Conservation (phyloP, 768 basidiomycete genomes). For the Leccinum uliginosum region DNA sequence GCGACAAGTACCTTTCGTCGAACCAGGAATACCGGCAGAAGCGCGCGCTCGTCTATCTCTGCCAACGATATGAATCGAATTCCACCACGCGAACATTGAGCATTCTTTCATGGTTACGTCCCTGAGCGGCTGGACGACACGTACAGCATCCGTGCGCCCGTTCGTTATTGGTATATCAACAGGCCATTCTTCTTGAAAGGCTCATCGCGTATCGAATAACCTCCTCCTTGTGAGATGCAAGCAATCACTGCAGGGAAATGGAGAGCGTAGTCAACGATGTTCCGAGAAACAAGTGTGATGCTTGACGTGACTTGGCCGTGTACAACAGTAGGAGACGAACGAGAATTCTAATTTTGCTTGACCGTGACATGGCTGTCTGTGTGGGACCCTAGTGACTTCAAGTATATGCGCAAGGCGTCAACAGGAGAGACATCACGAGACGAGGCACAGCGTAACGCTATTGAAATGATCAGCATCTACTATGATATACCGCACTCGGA, state of each 20-base stretch:
- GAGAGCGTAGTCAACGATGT: slow-evolving; percentile 78
- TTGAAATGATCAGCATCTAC: slow-evolving; percentile 4
- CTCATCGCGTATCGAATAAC: slow-evolving; percentile 65
- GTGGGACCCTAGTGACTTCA: slow-evolving; percentile 72
- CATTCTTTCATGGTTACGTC: slow-evolving; percentile 81
- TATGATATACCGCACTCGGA: neutral
- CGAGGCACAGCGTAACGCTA: slow-evolving; percentile 23
- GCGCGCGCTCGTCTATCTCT: slow-evolving; percentile 42
- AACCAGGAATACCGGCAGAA: slow-evolving; percentile 54
- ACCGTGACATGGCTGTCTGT: slow-evolving; percentile 63
- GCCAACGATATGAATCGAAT: slow-evolving; percentile 47
- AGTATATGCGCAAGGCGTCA: slow-evolving; percentile 43
- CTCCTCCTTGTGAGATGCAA: slow-evolving; percentile 71
- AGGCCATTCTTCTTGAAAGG: slow-evolving; percentile 69
- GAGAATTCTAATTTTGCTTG: slow-evolving; percentile 53
- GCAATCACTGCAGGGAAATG: slow-evolving; percentile 69
- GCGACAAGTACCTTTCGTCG: slow-evolving; percentile 58
- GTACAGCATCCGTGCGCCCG: slow-evolving; percentile 28
- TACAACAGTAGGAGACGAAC: slow-evolving; percentile 67
- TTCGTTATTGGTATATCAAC: slow-evolving; percentile 18
- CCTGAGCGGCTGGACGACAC: slow-evolving; percentile 62
- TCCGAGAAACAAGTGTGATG: slow-evolving; percentile 78
- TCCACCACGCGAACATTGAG: slow-evolving; percentile 75
- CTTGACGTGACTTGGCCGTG: slow-evolving; percentile 50
- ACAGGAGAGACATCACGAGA: slow-evolving; percentile 15